Conservation (phyloP, 2,329 filamentous ascomycete genomes). For the Botrytis fragariae region DNA sequence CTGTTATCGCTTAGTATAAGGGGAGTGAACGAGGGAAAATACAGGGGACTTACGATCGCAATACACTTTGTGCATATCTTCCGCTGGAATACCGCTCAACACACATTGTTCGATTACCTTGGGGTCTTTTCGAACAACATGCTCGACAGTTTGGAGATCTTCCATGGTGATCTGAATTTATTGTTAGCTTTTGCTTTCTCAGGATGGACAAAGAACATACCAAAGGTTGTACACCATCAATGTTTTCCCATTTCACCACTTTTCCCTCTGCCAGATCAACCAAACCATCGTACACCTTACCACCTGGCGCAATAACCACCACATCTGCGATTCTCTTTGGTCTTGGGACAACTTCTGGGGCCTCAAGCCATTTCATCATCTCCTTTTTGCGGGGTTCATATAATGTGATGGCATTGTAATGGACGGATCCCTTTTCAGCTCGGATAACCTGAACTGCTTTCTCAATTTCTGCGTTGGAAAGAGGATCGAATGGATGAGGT, state of each 20-base stretch:
- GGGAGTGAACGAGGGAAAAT: background rate
- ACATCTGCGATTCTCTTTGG: conserved; percentile 76
- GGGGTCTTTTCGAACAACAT: conserved; percentile 70
- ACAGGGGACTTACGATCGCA: conserved; percentile 67
- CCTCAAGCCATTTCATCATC: conserved; percentile 75
- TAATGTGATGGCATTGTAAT: conserved; percentile 84
- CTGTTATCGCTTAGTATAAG: conserved; percentile 40
- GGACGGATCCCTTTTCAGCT: conserved; percentile 66
- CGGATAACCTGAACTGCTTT: conserved; percentile 65
- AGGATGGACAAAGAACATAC: conserved; percentile 43
- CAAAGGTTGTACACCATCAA: conserved; percentile 77
- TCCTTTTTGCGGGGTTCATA: conserved; percentile 82
- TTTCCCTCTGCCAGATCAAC: conserved; percentile 68
- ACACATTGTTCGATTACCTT: conserved; percentile 89
- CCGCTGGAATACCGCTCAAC: conserved; percentile 73
- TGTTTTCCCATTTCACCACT: conserved; percentile 71
- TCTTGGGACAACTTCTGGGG: conserved; percentile 57
- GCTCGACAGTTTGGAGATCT: conserved; percentile 78
- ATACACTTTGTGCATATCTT: conserved; percentile 94
- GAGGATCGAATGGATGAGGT: conserved; percentile 75
- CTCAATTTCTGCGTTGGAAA: conserved; percentile 71
- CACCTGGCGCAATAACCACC: conserved; percentile 75
- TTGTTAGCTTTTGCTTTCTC: conserved; percentile 21
- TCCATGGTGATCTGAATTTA: conserved; percentile 76
- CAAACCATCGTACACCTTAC: conserved; percentile 78